These are phyloP conservation scores for Bruguiera hainesii DNA, from an alignment of 441 rosid species.

Conservation along the genomic window DNA sequence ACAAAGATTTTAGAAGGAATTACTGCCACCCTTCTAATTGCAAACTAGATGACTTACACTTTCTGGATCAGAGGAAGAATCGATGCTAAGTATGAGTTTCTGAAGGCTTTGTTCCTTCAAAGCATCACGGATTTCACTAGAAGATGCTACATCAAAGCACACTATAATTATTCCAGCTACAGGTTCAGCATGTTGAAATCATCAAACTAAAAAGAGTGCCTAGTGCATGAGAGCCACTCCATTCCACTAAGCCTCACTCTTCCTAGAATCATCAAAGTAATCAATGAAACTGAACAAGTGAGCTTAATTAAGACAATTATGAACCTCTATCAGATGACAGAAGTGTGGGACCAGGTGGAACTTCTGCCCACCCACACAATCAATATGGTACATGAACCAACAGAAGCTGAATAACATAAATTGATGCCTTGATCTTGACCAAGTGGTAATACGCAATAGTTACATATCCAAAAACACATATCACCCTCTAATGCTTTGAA, in stretches of 20 bases:
- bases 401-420: background rate
- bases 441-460: background rate
- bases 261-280: background rate
- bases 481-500: background rate
- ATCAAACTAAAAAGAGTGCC: background rate
- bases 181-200: conserved; percentile 4
- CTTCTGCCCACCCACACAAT: background rate
- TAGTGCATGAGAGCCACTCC: background rate
- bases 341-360: background rate
- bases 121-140: conserved; percentile 54
- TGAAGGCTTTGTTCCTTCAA: conserved; percentile 55
- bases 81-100: conserved; percentile 51
- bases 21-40: conserved; percentile 9
- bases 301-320: background rate
- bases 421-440: background rate
- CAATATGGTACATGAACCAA: background rate
- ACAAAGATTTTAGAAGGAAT: conserved; percentile 4
- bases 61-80: conserved; percentile 53
- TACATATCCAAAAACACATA: background rate
- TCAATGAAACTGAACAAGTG: background rate
- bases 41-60: conserved; percentile 35
- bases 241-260: background rate
- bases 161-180: background rate
- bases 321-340: background rate
- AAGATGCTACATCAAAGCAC: conserved; percentile 49